Conservation (phyloP, 2,329 filamentous ascomycete species). For the Cyphellophora europaea region DNA sequence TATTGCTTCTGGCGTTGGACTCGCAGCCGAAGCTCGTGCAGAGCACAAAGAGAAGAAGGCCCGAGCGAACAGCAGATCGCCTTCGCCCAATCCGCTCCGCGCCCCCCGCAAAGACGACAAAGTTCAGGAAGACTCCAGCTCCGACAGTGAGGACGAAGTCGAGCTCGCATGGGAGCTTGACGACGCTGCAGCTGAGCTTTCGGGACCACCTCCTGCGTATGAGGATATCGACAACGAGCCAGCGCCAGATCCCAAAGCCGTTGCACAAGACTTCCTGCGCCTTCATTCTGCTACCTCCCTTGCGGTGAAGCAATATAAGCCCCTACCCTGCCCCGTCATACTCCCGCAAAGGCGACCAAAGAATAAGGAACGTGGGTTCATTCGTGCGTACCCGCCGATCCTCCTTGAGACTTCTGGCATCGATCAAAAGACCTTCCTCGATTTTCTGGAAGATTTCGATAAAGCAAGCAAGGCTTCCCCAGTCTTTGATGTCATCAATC, state of each 20-base stretch:
- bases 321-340: conserved; percentile 36
- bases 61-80: not conserved
- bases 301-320: conserved; percentile 4
- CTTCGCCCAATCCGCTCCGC: conserved; percentile 1
- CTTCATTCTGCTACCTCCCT: conserved; percentile 3
- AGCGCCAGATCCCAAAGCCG: conserved; percentile 6
- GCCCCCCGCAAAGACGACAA: conserved; percentile 1
- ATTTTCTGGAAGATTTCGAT: conserved; percentile 40
- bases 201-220: conserved; percentile 9
- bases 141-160: conserved; percentile 6
- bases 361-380: conserved; percentile 39
- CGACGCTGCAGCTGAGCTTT: conserved; percentile 12
- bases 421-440: conserved; percentile 38
- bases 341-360: conserved; percentile 44
- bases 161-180: conserved; percentile 15
- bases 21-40: conserved; percentile 12
- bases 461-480: conserved; percentile 11
- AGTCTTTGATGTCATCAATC: conserved; percentile 16
- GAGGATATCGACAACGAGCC: conserved; percentile 4
- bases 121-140: conserved; percentile 6
- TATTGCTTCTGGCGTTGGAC: conserved; percentile 11
- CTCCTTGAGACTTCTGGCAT: conserved; percentile 36
- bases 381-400: conserved; percentile 44
- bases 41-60: conserved; percentile 15
- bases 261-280: conserved; percentile 8